Evolutionary conservation across 441 rosid genomes (phyloP).

Genomic region (Syzygium malaccense): DNA sequence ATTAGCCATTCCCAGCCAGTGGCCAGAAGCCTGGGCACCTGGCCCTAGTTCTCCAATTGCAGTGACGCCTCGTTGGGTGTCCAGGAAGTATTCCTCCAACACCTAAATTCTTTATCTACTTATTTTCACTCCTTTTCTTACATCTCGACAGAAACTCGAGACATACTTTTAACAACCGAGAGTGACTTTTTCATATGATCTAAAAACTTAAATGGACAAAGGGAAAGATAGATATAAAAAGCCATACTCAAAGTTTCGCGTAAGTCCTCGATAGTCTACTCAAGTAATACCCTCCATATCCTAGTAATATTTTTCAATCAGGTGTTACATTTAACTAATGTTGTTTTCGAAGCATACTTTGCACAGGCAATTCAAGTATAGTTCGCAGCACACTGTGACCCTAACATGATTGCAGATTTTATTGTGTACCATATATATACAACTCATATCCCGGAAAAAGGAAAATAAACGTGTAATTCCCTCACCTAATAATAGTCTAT

Average conservation of each 20-base stretch:
- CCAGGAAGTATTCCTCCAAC: background rate
- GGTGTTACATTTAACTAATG: background rate
- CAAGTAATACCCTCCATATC: background rate
- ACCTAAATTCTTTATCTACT: background rate
- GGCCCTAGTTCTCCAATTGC: no score
- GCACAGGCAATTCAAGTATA: background rate
- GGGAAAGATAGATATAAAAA: background rate
- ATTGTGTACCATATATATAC: background rate
- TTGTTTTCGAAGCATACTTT: background rate
- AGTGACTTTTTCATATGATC: background rate
- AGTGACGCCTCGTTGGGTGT: no score
- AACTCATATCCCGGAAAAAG: background rate
- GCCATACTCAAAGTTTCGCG: background rate
- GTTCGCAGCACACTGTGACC: background rate
- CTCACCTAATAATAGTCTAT: background rate
- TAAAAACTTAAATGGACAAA: background rate
- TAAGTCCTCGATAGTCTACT: background rate
- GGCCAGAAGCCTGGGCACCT: no score
- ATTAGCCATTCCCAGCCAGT: no score
- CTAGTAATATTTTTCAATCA: background rate
- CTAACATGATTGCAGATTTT: background rate
- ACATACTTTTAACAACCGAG: background rate
- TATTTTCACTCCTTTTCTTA: background rate
- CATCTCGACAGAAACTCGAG: background rate
- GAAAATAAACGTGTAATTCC: background rate